Percentiles rank a stretch among this genome's conserved stretches.
Conservation (phyloP, 306 rosid genomes). For the Coriaria nepalensis region DNA sequence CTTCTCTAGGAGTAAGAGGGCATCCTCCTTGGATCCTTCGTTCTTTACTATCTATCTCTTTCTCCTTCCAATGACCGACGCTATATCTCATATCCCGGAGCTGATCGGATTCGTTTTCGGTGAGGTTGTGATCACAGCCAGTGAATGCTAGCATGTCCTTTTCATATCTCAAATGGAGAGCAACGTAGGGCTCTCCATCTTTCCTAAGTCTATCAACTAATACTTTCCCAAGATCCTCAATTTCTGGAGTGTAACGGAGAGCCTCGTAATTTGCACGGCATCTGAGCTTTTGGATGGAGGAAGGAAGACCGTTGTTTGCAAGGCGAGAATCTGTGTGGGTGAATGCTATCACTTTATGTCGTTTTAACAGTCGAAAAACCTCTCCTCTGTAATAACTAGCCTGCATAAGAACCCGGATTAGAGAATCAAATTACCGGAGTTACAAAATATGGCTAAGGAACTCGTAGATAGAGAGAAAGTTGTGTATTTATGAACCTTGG, state of each 20-base stretch:
- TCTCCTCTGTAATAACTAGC: constrained; percentile 83
- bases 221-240: constrained; percentile 67
- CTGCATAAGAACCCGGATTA: constrained; percentile 36
- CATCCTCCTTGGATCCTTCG: constrained; percentile 76
- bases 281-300: constrained; percentile 70
- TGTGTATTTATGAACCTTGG: constrained; percentile 44
- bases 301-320: constrained; percentile 72
- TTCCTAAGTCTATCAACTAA: constrained; percentile 65
- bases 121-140: constrained; percentile 91
- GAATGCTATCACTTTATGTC: constrained; percentile 51
- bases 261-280: constrained; percentile 88
- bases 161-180: constrained; percentile 97
- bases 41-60: constrained; percentile 70
- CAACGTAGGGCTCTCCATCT: constrained; percentile 60
- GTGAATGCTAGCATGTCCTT: constrained; percentile 99
- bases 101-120: constrained; percentile 52
- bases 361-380: constrained; percentile 54
- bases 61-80: constrained; percentile 98
- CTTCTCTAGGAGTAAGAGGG: constrained; percentile 95
- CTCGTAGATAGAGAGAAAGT: not conserved
- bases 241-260: constrained; percentile 55
- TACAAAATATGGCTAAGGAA: not conserved
- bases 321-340: constrained; percentile 93
- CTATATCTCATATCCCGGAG: constrained; percentile 72
- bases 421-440: not conserved